Evolutionary conservation across 1,284 basidiomycete species (phyloP).

Genomic region (Moesziomyces antarcticus): DNA sequence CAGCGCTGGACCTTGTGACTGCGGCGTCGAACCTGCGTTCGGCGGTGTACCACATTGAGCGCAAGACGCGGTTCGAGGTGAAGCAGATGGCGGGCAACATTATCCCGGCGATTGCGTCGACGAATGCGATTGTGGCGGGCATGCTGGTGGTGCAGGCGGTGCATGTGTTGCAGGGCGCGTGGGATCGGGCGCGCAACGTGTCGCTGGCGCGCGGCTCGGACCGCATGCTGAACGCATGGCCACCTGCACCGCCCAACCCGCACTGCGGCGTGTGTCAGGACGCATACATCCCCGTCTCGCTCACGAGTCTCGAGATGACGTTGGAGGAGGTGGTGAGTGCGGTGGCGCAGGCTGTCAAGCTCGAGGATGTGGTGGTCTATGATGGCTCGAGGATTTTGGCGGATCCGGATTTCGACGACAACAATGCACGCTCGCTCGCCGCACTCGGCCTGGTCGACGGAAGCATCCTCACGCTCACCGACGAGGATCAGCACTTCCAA

Average conservation of each 20-base stretch:
- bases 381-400: constrained; percentile 84
- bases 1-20: constrained; percentile 95
- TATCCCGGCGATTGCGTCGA: constrained; percentile 93
- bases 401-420: constrained; percentile 91
- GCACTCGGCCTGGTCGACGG: constrained; percentile 76
- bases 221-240: constrained; percentile 40
- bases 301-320: constrained; percentile 76
- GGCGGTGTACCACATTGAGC: constrained; percentile 83
- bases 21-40: constrained; percentile 92
- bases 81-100: constrained; percentile 99
- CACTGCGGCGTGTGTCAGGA: constrained; percentile 86
- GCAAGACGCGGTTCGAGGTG: constrained; percentile 93
- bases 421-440: constrained; percentile 77
- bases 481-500: constrained; percentile 74
- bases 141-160: constrained; percentile 92
- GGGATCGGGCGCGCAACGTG: constrained; percentile 44
- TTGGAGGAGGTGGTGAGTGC: constrained; percentile 78
- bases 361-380: constrained; percentile 70
- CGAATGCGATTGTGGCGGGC: constrained; percentile 96
- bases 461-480: constrained; percentile 85
- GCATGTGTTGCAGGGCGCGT: constrained; percentile 74
- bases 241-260: constrained; percentile 41
- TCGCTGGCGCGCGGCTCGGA: constrained; percentile 38
- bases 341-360: constrained; percentile 71
- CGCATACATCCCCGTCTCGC: constrained; percentile 77